Conservation (phyloP, 1,139 yeast species). For the Sugiyamaella grinbergsii region DNA sequence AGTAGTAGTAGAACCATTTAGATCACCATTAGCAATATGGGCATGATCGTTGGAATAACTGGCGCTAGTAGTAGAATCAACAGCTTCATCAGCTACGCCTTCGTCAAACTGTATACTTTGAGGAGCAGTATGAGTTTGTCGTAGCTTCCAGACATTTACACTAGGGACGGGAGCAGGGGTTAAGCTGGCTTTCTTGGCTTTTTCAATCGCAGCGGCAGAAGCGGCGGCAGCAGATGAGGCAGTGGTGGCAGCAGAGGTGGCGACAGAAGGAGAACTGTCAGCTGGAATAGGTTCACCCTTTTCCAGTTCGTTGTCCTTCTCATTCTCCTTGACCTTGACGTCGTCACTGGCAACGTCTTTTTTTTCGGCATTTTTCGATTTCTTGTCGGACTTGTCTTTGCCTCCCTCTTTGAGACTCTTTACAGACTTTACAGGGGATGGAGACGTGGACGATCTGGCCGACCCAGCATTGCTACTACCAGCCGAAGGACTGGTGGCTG, state of each 20-base stretch:
- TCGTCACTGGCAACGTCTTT: not conserved
- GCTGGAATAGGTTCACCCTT: no score
- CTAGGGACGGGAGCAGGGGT: slow-evolving; percentile 50
- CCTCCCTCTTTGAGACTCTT: not conserved
- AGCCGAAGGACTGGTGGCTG: slow-evolving; percentile 15
- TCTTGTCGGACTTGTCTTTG: slow-evolving; percentile 1
- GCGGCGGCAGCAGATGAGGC: slow-evolving; percentile 9
- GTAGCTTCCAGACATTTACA: slow-evolving; percentile 46
- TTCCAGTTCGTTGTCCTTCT: slow-evolving; percentile 4
- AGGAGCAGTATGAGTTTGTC: slow-evolving; percentile 21
- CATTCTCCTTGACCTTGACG: not conserved
- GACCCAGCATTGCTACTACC: slow-evolving; percentile 22
- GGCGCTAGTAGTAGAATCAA: slow-evolving; percentile 26
- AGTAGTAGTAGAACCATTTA: slow-evolving; percentile 22
- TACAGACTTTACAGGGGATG: slow-evolving; percentile 20
- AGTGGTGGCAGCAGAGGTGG: slow-evolving; percentile 35
- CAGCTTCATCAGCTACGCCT: not conserved
- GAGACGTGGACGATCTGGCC: slow-evolving; percentile 20
- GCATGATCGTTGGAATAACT: no score
- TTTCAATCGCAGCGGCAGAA: slow-evolving; percentile 22
- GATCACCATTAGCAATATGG: no score
- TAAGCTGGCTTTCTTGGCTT: slow-evolving; percentile 35
- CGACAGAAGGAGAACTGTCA: slow-evolving; percentile 22
- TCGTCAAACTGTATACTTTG: slow-evolving; percentile 1
- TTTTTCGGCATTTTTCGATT: not conserved